Evolutionary conservation across 1,139 yeast genomes (phyloP), one percentile per base, ranked within the genome.

Genomic region (Pichia sp.): DNA sequence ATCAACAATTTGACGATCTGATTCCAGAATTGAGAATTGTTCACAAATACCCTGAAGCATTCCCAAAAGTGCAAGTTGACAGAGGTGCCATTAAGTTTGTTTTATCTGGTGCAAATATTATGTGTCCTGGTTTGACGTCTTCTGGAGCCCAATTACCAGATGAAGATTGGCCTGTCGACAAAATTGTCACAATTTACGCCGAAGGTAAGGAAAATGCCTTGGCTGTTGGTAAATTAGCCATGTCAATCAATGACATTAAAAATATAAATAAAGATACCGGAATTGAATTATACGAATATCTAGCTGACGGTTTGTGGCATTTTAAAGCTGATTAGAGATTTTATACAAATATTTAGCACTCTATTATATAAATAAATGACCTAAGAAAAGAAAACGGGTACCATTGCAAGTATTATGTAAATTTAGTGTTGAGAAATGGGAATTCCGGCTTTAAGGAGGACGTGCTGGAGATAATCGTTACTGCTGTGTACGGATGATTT

Each of bases 91-190:
- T 90, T 61, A 90, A 90, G 65, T 90, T 90, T 59, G 95, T 90
- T 27, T 69, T 90, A 35, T 84, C 95, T 2, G 97, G 97, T 45
- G 97, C 97, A 33, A 88, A 88, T 60, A 85, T 90, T 56, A 90
- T 88, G 97, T 90, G 97, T 66, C 97, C 97, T 4, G 98, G 98
- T 29, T 72, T 90, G 53, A 90, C 97, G 0, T 85, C 95, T 26
- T 74, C 85, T 8, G 97, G 97, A 39, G 97, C 95, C 31, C 65
- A 69, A 48, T 69, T 90, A 50, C 97, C 97, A 11, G 92, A 82
- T 31, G 78, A 73, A 47, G 73, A 78, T 33, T 65, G 73, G 57
- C 80, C 79, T 43, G 71, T 77, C 55, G 95, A 77, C 46, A 72
- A 80, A 27, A 74, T 86, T 37, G 96, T 90, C 34, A 75, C 86